Conservation (phyloP, 768 basidiomycete species). For the Cystofilobasidium capitatum region DNA sequence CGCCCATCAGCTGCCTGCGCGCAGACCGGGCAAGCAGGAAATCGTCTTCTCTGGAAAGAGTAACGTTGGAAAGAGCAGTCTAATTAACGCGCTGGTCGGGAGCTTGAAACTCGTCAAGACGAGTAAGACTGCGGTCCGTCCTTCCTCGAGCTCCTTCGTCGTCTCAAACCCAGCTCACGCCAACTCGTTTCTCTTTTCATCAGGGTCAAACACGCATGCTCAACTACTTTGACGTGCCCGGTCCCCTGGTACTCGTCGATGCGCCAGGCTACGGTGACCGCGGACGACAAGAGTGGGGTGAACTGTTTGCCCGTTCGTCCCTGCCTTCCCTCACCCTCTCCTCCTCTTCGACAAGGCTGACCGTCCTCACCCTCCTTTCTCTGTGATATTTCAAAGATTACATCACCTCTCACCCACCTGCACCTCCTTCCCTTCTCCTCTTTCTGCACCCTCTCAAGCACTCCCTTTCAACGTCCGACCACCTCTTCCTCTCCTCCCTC, state of each 20-base stretch:
- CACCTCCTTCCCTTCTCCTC: conserved; percentile 21
- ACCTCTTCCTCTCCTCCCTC: conserved; percentile 22
- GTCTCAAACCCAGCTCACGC: background rate
- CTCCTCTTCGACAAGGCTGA: background rate
- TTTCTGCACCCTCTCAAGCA: conserved; percentile 15
- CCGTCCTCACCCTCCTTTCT: background rate
- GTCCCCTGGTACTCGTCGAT: conserved; percentile 49
- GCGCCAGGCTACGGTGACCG: conserved; percentile 70
- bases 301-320: conserved; percentile 46
- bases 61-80: conserved; percentile 23
- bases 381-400: conserved; percentile 1
- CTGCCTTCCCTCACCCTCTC: background rate
- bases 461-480: conserved; percentile 11
- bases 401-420: conserved; percentile 13
- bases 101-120: conserved; percentile 17
- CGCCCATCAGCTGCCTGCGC: background rate
- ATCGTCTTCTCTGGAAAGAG: conserved; percentile 25
- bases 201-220: conserved; percentile 28
- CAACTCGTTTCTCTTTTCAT: background rate
- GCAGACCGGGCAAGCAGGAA: background rate
- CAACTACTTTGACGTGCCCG: conserved; percentile 24
- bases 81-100: conserved; percentile 17
- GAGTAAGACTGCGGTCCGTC: conserved; percentile 10
- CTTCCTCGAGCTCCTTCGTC: background rate
- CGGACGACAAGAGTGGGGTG: conserved; percentile 67